Evolutionary conservation across 768 basidiomycete species (phyloP).

Genomic region (Imleria badia): DNA sequence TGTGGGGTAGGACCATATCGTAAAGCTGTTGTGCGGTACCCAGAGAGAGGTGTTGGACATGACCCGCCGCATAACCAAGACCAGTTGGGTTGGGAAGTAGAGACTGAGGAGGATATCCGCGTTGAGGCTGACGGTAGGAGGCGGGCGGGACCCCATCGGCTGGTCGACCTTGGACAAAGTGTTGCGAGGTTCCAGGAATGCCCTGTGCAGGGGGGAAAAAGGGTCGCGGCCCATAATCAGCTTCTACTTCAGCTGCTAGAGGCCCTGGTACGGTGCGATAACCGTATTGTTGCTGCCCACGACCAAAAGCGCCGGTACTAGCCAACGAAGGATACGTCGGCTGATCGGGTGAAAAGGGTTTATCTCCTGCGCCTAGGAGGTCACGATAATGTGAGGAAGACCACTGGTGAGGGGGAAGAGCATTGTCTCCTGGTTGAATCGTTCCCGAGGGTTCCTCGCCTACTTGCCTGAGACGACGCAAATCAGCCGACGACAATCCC

Average conservation of each 20-base stretch:
- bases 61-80: slow-evolving; percentile 51
- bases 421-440: slow-evolving; percentile 36
- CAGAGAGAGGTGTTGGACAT: slow-evolving; percentile 68
- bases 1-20: slow-evolving; percentile 65
- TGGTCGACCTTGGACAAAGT: slow-evolving; percentile 52
- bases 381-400: slow-evolving; percentile 51
- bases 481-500: slow-evolving; percentile 68
- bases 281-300: slow-evolving; percentile 53
- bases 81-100: slow-evolving; percentile 52
- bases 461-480: slow-evolving; percentile 72
- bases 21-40: slow-evolving; percentile 77
- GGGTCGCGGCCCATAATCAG: slow-evolving; percentile 62
- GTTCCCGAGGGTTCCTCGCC: slow-evolving; percentile 43
- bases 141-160: slow-evolving; percentile 45
- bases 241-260: slow-evolving; percentile 26
- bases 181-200: slow-evolving; percentile 41
- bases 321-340: slow-evolving; percentile 68
- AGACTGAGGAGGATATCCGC: slow-evolving; percentile 56
- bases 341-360: slow-evolving; percentile 45
- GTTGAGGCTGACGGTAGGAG: slow-evolving; percentile 63
- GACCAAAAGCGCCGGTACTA: slow-evolving; percentile 45
- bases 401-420: slow-evolving; percentile 49
- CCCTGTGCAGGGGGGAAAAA: slow-evolving; percentile 47
- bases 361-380: slow-evolving; percentile 36
- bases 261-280: slow-evolving; percentile 43